phyloP scores from a whole-genome alignment of 306 rosid species.

The Abrus precatorius region DNA sequence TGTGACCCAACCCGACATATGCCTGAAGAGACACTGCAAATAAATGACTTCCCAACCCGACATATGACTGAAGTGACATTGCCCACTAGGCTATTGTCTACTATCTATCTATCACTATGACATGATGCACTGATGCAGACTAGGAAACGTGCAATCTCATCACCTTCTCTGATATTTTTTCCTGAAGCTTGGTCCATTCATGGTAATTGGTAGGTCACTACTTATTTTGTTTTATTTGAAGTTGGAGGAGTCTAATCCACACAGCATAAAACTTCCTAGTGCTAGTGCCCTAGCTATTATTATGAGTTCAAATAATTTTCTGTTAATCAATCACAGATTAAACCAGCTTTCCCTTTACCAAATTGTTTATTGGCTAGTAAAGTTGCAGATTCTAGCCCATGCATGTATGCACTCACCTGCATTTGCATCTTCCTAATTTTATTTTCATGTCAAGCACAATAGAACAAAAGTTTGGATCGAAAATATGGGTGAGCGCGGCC shows the following conservation, averaged over 20 bases:
- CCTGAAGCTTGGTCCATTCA: neutral
- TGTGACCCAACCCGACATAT: neutral
- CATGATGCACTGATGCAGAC: neutral
- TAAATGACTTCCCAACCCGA: too few relatives aligned
- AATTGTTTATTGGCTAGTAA: neutral
- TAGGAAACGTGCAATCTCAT: neutral
- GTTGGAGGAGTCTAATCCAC: slow-evolving; percentile 5
- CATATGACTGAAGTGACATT: neutral
- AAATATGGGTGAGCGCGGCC: neutral
- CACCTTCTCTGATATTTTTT: neutral
- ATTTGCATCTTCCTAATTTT: neutral
- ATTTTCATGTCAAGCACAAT: neutral
- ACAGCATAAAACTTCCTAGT: neutral
- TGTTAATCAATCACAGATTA: neutral
- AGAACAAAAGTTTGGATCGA: neutral
- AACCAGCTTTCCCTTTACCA: neutral
- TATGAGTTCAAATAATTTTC: neutral
- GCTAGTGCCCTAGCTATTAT: neutral
- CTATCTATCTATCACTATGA: neutral
- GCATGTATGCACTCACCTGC: neutral
- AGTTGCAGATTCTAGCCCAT: neutral
- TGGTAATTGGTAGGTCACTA: neutral
- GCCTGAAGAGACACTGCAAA: neutral
- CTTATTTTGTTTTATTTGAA: slow-evolving; percentile 2
- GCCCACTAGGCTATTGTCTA: neutral